These are phyloP conservation scores for Candida andamanensis DNA, from an alignment of 805 yeast species.

Conservation along the genomic window DNA sequence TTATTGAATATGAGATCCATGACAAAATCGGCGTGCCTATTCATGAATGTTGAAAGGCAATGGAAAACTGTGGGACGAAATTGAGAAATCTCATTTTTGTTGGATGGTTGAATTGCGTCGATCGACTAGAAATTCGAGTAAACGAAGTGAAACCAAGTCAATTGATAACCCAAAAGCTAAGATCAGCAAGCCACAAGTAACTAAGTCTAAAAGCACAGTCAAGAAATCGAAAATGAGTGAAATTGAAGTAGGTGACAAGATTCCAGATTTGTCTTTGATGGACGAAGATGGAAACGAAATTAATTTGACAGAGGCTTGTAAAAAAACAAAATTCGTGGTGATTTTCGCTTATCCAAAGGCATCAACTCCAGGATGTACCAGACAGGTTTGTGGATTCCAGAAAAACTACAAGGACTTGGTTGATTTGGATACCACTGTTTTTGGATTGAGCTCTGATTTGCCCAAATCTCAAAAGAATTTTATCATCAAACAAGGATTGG, in stretches of 20 bases:
- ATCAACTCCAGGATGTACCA: constrained; percentile 93
- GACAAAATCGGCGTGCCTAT: too few relatives aligned
- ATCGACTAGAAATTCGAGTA: constrained; percentile 25
- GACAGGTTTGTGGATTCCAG: constrained; percentile 88
- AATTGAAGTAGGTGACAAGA: constrained; percentile 51
- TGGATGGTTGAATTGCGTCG: constrained; percentile 36
- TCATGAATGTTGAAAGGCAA: too few relatives aligned
- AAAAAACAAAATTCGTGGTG: constrained; percentile 29
- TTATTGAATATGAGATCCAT: too few relatives aligned
- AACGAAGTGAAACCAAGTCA: constrained; percentile 9
- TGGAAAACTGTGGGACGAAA: too few relatives aligned
- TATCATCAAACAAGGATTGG: constrained; percentile 65
- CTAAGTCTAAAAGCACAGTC: constrained; percentile 11
- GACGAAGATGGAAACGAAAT: constrained; percentile 68
- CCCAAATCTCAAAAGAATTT: constrained; percentile 74
- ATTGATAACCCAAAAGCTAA: constrained; percentile 8
- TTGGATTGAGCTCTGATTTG: constrained; percentile 82
- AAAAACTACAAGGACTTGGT: constrained; percentile 52
- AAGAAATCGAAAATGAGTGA: constrained; percentile 14
- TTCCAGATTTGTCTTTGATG: constrained; percentile 58
- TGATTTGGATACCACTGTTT: constrained; percentile 50
- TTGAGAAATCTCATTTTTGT: constrained; percentile 2
- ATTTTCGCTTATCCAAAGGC: constrained; percentile 82
- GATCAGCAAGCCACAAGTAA: constrained; percentile 14
- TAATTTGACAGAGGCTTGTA: constrained; percentile 25